Conservation (phyloP, 805 yeast genomes). For the Suhomyces pyralidae region DNA sequence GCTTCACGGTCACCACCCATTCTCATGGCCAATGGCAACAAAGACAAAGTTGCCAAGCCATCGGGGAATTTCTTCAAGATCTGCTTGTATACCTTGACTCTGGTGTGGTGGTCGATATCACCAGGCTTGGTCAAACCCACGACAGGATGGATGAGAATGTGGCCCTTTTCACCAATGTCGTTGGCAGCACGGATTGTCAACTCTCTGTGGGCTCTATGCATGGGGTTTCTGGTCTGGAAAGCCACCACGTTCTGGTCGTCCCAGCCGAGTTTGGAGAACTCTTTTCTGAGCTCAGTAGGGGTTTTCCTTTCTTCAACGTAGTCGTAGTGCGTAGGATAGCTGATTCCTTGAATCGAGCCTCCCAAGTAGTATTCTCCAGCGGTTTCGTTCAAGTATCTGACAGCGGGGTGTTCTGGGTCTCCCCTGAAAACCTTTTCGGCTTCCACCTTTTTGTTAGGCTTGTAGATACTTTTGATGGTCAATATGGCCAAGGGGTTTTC, state of each 20-base stretch:
- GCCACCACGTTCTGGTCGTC: constrained; percentile 74
- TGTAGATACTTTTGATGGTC: constrained; percentile 73
- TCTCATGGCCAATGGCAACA: constrained; percentile 95
- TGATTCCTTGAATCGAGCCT: constrained; percentile 81
- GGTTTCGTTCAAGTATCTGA: constrained; percentile 62
- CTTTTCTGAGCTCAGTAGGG: constrained; percentile 85
- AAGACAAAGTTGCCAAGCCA: constrained; percentile 86
- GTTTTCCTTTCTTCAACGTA: constrained; percentile 84
- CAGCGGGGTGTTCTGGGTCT: constrained; percentile 95
- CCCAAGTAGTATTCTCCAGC: constrained; percentile 88
- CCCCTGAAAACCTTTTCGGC: constrained; percentile 90
- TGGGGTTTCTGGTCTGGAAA: constrained; percentile 97
- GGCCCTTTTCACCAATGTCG: constrained; percentile 73
- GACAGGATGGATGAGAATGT: constrained; percentile 88
- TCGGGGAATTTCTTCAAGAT: constrained; percentile 89
- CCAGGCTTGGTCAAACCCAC: constrained; percentile 97
- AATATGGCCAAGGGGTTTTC: constrained; percentile 76
- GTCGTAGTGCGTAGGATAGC: constrained; percentile 84
- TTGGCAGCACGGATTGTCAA: constrained; percentile 96
- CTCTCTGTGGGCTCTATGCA: constrained; percentile 98
- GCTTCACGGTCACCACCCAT: constrained; percentile 99
- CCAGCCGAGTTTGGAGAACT: constrained; percentile 82
- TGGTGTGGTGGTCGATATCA: constrained; percentile 95
- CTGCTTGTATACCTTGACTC: constrained; percentile 93
- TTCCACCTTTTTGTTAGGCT: constrained; percentile 76